A percentile compares a stretch with the other conserved stretches of the same genome.
These are phyloP conservation scores for Carex parvula DNA, from an alignment of 176 grass and related monocot species.

Conservation along the genomic window DNA sequence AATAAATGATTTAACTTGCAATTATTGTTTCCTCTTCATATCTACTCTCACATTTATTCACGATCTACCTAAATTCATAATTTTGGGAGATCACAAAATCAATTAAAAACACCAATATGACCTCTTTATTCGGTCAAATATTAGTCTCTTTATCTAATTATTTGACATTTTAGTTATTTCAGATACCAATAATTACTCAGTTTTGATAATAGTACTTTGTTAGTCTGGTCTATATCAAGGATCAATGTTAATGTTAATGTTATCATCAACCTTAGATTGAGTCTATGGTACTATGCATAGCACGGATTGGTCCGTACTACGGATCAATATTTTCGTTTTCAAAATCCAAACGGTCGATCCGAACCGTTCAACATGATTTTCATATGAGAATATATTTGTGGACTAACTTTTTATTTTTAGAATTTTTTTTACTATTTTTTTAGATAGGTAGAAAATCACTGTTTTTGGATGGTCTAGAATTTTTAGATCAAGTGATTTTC, in stretches of 20 bases:
- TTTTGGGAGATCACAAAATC: not conserved
- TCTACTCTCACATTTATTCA: constrained; percentile 12
- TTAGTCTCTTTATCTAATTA: not conserved
- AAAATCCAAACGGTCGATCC: no score
- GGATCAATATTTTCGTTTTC: no score
- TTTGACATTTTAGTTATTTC: not conserved
- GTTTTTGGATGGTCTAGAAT: no score
- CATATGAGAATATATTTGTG: no score
- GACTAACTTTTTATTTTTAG: no score
- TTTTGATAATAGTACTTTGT: not conserved
- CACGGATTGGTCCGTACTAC: no score
- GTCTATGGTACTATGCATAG: no score
- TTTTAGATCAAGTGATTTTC: no score
- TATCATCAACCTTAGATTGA: no score
- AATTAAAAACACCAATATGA: not conserved
- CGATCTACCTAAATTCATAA: not conserved
- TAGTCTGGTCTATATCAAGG: not conserved
- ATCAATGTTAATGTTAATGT: not conserved
- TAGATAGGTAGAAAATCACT: no score
- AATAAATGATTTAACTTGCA: not conserved
- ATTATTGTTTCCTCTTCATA: constrained; percentile 4
- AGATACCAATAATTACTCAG: not conserved
- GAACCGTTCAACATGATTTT: no score
- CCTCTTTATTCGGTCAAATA: not conserved
- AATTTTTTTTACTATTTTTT: no score